Percentiles rank a stretch among this genome's conserved stretches.
Evolutionary conservation across 83 land plant species (phyloP).

Genomic region (Picea abies): DNA sequence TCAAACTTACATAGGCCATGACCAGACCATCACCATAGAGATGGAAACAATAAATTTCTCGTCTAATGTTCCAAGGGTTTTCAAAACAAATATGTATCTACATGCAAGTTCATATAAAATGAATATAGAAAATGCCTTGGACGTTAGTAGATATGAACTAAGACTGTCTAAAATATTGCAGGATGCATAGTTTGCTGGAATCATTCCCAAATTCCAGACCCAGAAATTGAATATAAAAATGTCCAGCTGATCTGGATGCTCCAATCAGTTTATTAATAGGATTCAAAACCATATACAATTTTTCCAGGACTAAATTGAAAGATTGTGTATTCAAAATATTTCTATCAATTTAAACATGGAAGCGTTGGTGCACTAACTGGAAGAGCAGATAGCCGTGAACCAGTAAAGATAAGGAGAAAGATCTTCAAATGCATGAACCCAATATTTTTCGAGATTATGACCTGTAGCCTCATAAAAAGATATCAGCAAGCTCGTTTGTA

Average conservation of each 20-base stretch:
- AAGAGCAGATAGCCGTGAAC: no score
- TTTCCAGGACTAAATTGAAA: not conserved
- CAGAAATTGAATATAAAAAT: not conserved
- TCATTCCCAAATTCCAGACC: not conserved
- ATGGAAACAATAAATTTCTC: no score
- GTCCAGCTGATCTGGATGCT: not conserved
- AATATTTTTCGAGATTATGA: no score
- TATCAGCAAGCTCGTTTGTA: no score
- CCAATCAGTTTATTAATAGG: not conserved
- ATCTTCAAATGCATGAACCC: no score
- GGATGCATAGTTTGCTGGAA: not conserved
- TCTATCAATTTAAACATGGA: not conserved
- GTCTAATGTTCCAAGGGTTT: not conserved
- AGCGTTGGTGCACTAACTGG: no score
- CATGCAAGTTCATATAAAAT: not conserved
- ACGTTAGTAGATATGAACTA: not conserved
- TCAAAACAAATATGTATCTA: not conserved
- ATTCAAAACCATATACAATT: not conserved
- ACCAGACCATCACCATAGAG: no score
- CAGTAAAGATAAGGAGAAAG: no score
- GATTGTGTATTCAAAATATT: not conserved
- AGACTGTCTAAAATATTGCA: not conserved
- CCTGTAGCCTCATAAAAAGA: no score
- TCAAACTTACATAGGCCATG: not conserved
- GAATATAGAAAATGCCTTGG: not conserved